phyloP scores from a whole-genome alignment of 129 eudicot species.

The Flaveria trinervia region DNA sequence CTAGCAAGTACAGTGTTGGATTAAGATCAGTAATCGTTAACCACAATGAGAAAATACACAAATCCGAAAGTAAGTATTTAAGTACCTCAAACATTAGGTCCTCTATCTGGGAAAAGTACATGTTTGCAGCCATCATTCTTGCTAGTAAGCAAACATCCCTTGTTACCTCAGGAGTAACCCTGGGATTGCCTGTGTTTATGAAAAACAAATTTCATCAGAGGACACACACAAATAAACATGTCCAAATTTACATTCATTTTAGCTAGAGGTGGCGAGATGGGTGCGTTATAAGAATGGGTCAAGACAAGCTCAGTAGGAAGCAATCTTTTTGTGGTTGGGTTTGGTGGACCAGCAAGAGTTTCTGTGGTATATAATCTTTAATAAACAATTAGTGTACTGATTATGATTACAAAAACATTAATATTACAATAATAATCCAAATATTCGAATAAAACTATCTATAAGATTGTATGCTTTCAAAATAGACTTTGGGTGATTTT shows the following conservation, averaged over 20 bases:
- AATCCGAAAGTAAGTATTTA: background rate
- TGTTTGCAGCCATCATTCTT: conserved; percentile 98
- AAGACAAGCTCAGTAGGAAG: background rate
- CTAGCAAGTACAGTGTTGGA: conserved; percentile 37
- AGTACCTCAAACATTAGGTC: conserved; percentile 97
- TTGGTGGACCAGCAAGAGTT: background rate
- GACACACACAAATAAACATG: background rate
- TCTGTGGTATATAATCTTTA: background rate
- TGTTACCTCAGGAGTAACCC: conserved; percentile 97
- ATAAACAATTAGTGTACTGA: background rate
- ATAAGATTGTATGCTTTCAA: background rate
- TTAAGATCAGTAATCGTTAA: conserved; percentile 6
- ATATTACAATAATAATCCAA: too few relatives aligned
- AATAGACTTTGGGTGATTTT: background rate
- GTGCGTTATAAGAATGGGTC: background rate
- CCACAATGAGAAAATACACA: conserved; percentile 6
- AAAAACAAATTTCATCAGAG: conserved; percentile 4
- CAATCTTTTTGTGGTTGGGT: background rate
- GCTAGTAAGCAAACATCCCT: conserved; percentile 96
- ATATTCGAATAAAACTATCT: background rate
- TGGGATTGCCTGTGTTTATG: conserved; percentile 70
- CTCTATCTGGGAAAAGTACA: conserved; percentile 93
- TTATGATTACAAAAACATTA: background rate
- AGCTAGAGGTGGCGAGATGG: background rate
- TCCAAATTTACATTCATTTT: background rate